Evolutionary conservation across 176 grass and related monocot genomes (phyloP).

Genomic region (Eragrostis curvula): DNA sequence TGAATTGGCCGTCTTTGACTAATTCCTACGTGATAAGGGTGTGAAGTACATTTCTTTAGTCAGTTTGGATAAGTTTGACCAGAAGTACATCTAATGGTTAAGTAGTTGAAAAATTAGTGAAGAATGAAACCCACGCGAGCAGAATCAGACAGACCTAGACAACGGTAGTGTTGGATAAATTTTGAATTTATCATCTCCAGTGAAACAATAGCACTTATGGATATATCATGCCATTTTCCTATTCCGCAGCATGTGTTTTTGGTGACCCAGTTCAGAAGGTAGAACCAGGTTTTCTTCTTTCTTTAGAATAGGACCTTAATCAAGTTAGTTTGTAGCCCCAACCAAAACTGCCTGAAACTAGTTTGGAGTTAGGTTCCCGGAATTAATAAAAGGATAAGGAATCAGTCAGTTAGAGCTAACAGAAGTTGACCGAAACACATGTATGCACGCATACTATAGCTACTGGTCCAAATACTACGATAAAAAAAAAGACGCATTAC

Average conservation of each 20-base stretch:
- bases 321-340: background rate
- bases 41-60: background rate
- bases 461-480: conserved; percentile 12
- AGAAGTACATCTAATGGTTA: background rate
- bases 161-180: background rate
- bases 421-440: conserved; percentile 3
- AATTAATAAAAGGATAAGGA: background rate
- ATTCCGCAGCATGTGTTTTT: conserved; percentile 25
- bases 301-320: background rate
- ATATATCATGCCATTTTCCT: background rate
- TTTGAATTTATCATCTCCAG: background rate
- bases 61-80: conserved; percentile 17
- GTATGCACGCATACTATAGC: background rate
- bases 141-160: background rate
- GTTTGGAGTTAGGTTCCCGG: background rate
- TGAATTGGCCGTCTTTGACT: background rate
- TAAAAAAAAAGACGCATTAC: background rate
- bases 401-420: background rate
- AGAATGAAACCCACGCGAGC: background rate
- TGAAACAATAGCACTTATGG: background rate
- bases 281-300: background rate
- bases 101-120: background rate
- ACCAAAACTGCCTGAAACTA: conserved; percentile 14
- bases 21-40: background rate
- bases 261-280: conserved; percentile 1